Evolutionary conservation across 768 basidiomycete genomes (phyloP), one percentile per base, ranked within the genome.

Genomic region (Tricholoma bakamatsutake): DNA sequence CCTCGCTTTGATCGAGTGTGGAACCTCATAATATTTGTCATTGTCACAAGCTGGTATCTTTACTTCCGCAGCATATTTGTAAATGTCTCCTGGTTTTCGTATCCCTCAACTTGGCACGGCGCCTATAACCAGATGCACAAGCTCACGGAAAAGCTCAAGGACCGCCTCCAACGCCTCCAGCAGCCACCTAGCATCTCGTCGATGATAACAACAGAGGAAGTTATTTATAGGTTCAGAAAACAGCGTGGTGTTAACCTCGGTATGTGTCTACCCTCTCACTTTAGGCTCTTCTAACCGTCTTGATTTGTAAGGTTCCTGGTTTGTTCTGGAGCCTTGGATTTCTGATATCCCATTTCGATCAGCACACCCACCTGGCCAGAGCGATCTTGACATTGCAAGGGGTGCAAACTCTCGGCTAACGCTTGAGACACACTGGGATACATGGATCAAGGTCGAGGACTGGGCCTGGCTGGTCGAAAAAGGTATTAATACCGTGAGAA

Each of bases 211-310:
- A 24, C 49, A 10, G 55, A 58, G 3, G 31, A 51, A 43, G 33
- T 21, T 12, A 27, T 69, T 31, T 73, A 81, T 62, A 76, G 81
- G 35, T 87, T 82, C 70, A 78, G 90, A 59, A 86, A 83, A 63
- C 88, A 89, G 62, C 77, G 83, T 52, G 90, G 90, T n/a, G 84
- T 91, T 5, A 93, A 93, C 67, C 79, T 93, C 9, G 90, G 90
- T 85, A 66, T 66, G 77, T 69, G 59, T 30, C 31, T 57, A 30
- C 34, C n/a, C 31, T 15, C n/a, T 42, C 21, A 24, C 21, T 24
- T 24, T 24, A 2, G 18, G n/a, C 40, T 42, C 9, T 17, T 40
- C 39, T 39, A 2, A 39, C 15, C n/a, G n/a, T n/a, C 8, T 11
- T 51, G 21, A 17, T 57, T 27, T 50, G 5, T 18, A 57, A 89